Conservation (phyloP, 2,329 filamentous ascomycete genomes). For the Myrmaecium sp. region DNA sequence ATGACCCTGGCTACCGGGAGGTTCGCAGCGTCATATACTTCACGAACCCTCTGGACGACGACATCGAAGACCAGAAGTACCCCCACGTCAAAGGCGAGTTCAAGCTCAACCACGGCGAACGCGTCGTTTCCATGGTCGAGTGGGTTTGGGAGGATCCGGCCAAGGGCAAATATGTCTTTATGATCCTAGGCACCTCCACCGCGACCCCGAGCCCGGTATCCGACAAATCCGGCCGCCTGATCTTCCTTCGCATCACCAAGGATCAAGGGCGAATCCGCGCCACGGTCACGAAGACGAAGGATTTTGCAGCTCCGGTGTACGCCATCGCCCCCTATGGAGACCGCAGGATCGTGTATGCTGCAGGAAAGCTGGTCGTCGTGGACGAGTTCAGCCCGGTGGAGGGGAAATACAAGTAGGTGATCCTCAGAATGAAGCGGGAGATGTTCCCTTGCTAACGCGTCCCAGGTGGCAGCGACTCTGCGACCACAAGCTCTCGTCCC, state of each 20-base stretch:
- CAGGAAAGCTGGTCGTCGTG: conserved; percentile 12
- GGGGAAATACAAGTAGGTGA: conserved; percentile 5
- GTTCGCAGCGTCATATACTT: conserved; percentile 2
- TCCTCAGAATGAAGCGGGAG: background rate
- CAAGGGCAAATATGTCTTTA: conserved; percentile 41
- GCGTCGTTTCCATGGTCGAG: conserved; percentile 43
- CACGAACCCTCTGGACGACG: conserved; percentile 1
- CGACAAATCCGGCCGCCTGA: conserved; percentile 13
- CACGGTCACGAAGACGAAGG: conserved; percentile 30
- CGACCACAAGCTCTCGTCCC: conserved; percentile 27
- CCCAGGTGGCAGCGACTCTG: conserved; percentile 24
- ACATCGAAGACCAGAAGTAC: background rate
- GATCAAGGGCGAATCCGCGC: conserved; percentile 22
- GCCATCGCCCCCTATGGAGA: conserved; percentile 14
- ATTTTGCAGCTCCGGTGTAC: conserved; percentile 14
- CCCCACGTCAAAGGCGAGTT: conserved; percentile 32
- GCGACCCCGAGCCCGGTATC: conserved; percentile 22
- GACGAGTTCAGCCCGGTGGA: conserved; percentile 12
- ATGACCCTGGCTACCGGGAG: too few species aligned
- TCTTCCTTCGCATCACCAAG: conserved; percentile 14
- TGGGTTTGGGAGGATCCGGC: conserved; percentile 42
- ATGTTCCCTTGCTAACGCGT: conserved; percentile 2
- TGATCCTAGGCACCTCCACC: conserved; percentile 40
- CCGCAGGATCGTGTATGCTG: conserved; percentile 10
- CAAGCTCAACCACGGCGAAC: conserved; percentile 39